Conservation (phyloP, 2,329 filamentous ascomycete species). For the Fusarium domesticum region DNA sequence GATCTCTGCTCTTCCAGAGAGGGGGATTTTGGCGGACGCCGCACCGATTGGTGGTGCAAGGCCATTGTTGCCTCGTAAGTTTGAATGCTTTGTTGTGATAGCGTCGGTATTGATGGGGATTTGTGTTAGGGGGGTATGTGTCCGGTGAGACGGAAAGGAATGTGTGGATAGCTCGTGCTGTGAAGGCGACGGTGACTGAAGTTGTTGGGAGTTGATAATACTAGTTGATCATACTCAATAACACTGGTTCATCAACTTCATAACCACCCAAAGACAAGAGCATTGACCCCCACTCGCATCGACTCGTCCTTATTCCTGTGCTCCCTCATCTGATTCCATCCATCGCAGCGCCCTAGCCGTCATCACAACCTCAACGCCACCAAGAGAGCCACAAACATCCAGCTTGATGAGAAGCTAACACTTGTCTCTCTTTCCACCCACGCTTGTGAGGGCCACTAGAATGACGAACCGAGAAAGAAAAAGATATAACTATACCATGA, state of each 20-base stretch:
- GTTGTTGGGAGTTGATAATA: constrained; percentile 20
- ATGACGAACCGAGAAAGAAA: constrained; percentile 6
- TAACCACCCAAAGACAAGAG: neutral
- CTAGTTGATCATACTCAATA: neutral
- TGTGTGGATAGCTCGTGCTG: constrained; percentile 32
- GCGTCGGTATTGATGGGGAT: neutral
- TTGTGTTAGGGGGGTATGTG: neutral
- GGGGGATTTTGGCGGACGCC: constrained; percentile 15
- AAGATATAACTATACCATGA: constrained; percentile 28
- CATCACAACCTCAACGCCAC: too few species aligned
- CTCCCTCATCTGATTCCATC: too few species aligned
- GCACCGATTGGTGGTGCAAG: constrained; percentile 8
- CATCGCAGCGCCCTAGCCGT: too few species aligned
- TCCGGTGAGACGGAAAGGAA: constrained; percentile 25
- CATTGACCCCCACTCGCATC: too few species aligned
- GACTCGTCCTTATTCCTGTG: too few species aligned
- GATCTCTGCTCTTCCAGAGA: constrained; percentile 26
- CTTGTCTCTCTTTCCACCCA: neutral
- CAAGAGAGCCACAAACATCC: too few species aligned
- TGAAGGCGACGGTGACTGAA: constrained; percentile 30
- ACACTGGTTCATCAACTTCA: constrained; percentile 4
- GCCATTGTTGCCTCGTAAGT: constrained; percentile 15
- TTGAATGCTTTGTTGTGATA: accelerated
- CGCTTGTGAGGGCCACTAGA: too few species aligned
- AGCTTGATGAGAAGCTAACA: neutral